Percentiles rank a stretch among this genome's conserved stretches.
These are phyloP conservation scores for Ophiocordyceps sinensis DNA, from an alignment of 2,329 filamentous ascomycete genomes.

Conservation along the genomic window DNA sequence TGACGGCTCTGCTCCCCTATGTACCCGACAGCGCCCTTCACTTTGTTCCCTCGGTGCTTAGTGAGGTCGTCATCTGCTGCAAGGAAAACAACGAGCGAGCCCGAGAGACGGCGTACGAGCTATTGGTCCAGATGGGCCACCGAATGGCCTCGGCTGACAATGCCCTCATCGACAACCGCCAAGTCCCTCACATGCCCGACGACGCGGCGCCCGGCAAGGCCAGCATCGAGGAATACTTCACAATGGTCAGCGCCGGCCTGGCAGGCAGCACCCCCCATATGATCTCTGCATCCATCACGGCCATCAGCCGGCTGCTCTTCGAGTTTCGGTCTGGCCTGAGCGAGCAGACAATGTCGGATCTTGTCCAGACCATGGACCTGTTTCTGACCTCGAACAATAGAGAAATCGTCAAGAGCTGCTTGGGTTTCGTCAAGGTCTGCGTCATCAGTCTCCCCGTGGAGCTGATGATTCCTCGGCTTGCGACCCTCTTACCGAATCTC, in stretches of 20 bases:
- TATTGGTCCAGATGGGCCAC: conserved; percentile 78
- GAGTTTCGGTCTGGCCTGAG: conserved; percentile 67
- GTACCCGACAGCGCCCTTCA: conserved; percentile 68
- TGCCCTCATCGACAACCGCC: conserved; percentile 66
- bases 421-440: conserved; percentile 95
- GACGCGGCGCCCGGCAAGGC: conserved; percentile 66
- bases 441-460: conserved; percentile 71
- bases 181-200: conserved; percentile 73
- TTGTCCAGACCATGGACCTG: conserved; percentile 89
- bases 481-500: conserved; percentile 70
- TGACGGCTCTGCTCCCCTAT: conserved; percentile 65
- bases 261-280: conserved; percentile 90
- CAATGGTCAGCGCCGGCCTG: conserved; percentile 93
- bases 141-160: conserved; percentile 55
- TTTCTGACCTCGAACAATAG: conserved; percentile 95
- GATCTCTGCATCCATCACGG: conserved; percentile 94
- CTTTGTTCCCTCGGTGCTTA: conserved; percentile 83
- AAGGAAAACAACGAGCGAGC: conserved; percentile 98
- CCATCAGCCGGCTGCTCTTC: conserved; percentile 82
- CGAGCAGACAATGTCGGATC: conserved; percentile 57
- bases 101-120: conserved; percentile 73
- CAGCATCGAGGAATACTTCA: conserved; percentile 88
- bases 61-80: conserved; percentile 89
- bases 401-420: conserved; percentile 86
- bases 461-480: conserved; percentile 64